Base-by-base conservation (phyloP, 257 asterid species). In the Plantago ovata region DNA sequence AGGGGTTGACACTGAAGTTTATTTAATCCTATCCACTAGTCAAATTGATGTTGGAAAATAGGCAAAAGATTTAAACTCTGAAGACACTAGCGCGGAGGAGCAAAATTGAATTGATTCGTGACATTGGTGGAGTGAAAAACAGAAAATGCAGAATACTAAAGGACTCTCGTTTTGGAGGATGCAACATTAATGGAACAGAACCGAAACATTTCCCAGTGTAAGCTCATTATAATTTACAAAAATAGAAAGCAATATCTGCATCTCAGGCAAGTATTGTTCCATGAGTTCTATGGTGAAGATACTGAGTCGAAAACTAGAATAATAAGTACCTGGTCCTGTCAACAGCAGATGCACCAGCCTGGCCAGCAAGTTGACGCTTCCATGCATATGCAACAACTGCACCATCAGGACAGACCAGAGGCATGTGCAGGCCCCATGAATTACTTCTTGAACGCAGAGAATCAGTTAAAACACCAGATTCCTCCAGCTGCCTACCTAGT, bases 281-380 rank as follows among this genome's bases (percentile, higher is more conserved):
- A 44, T 53, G 19, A 45, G 10, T 15, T 15, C 48, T 2, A 43
- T 40, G 13, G 16, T 14, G 9, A 44, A 20, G 51, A 14, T n/a
- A 52, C 10, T 12, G 53, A 44, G 49, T 58, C 64, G 63, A 15
- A 46, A 68, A 53, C 49, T 19, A 42, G 9, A 20, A 62, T 3
- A 61, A 43, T n/a, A 64, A 36, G 12, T 71, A 86, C 95, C 98
- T 84, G 63, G 98, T 88, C 70, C 98, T 75, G 72, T 92, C 98
- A 45, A 92, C 98, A 10, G 98, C 98, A 54, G 98, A 92, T 63
- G 98, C 96, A 60, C 98, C 98, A 58, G 98, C 98, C 83, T 92
- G 98, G 53, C 96, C 98, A 74, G 97, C 98, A 72, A 92, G 98
- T 72, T 92, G 95, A 47, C 98, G 94, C 72, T 92, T 92, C 98